Evolutionary conservation across 441 rosid species (phyloP), one percentile per base, ranked within the genome.

Genomic region (Adansonia rubrostipa): DNA sequence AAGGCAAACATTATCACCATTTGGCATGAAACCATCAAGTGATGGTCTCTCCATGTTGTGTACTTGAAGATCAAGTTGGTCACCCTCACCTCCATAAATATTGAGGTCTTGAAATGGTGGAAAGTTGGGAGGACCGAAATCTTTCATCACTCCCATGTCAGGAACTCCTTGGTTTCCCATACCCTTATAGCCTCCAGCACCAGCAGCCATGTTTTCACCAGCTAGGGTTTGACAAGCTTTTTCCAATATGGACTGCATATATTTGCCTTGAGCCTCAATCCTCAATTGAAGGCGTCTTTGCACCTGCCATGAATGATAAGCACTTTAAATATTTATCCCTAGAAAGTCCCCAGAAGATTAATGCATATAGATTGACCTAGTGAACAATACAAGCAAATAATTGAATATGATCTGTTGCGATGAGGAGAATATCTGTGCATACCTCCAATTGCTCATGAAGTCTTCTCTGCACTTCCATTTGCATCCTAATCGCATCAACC

Each of bases 391-490:
- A 24, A 24, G n/a, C 14, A 54, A 28, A 5, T 42, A 75, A 36
- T 36, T 36, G 69, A 74, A 11, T 11, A 19, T 13, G 7, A 19
- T 47, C 40, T 47, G 44, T 62, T 63, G 2, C 58, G 24, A 10
- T 62, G 6, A 11, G 47, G 8, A 69, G 5, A 48, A 24, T 19
- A 24, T 53, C 10, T 24, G 4, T 78, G 54, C 57, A 74, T 81
- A 96, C 99, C 98, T 96, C 99, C 54, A 94, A 81, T 81, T 96
- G 99, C 84, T 96, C 99, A 68, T 94, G 99, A 80, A 96, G 80
- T 83, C 99, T 90, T 89, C 98, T 91, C 79, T 94, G 99, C 81
- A 96, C 99, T 90, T 94, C 98, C 97, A 94, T 96, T 89, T 96
- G 99, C 98, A 94, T 96, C 90, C 99, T 94, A 84, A 82, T 86